Evolutionary conservation across 2,329 filamentous ascomycete species (phyloP).

Genomic region (Ophiosphaerella herpotricha): DNA sequence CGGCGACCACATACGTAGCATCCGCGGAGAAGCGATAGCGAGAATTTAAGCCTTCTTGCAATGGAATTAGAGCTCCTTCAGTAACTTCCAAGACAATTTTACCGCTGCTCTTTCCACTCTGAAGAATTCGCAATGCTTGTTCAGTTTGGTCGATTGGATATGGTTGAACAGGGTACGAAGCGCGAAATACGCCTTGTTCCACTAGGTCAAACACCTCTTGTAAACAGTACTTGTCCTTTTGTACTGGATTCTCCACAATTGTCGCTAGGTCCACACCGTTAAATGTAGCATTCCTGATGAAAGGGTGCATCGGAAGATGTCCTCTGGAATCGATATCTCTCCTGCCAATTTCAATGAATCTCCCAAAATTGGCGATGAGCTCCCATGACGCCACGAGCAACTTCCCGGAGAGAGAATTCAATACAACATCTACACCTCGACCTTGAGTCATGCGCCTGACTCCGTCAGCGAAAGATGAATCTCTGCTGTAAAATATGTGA

Average conservation of each 20-base stretch:
- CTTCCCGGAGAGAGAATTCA: too few relatives aligned
- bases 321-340: slow-evolving; percentile 7
- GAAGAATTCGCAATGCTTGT: slow-evolving; percentile 7
- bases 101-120: slow-evolving; percentile 2
- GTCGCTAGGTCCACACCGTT: not conserved
- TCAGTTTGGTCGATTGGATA: slow-evolving; percentile 1
- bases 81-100: not conserved
- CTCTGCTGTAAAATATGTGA: too few relatives aligned
- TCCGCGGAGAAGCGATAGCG: not conserved
- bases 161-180: not conserved
- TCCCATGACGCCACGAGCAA: too few relatives aligned
- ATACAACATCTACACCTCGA: too few relatives aligned
- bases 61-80: not conserved
- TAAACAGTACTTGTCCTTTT: not conserved
- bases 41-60: not conserved
- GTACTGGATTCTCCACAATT: not conserved
- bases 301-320: slow-evolving; percentile 15
- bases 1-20: slow-evolving; percentile 26
- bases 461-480: too few relatives aligned
- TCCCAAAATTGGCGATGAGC: too few relatives aligned
- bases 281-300: not conserved
- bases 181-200: not conserved
- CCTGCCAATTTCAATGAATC: too few relatives aligned
- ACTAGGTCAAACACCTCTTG: not conserved
- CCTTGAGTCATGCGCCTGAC: too few relatives aligned